These are phyloP conservation scores for Erythrobasidium hasegawianum DNA, from an alignment of 1,284 basidiomycete species.

Conservation along the genomic window DNA sequence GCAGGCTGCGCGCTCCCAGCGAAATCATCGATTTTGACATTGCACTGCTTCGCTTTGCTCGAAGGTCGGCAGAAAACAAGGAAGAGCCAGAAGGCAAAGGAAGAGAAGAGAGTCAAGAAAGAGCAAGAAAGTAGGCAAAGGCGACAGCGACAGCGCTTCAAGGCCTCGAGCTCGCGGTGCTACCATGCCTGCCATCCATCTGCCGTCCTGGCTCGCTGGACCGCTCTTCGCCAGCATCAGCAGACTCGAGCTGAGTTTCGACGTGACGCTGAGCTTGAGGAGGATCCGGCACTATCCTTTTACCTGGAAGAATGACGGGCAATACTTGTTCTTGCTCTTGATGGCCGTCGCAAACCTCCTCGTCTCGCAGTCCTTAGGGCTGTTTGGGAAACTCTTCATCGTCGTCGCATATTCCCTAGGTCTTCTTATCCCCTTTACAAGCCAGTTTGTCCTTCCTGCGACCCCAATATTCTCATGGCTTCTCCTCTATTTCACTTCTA, in stretches of 20 bases:
- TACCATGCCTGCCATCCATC: constrained; percentile 23
- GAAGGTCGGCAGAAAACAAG: too few species aligned
- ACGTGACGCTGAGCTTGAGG: constrained; percentile 20
- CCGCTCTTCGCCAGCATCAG: constrained; percentile 25
- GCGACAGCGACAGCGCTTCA: too few species aligned
- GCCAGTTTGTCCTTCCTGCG: constrained; percentile 87
- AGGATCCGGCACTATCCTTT: constrained; percentile 17
- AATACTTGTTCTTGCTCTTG: constrained; percentile 28
- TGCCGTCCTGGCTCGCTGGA: constrained; percentile 26
- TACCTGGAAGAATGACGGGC: constrained; percentile 34
- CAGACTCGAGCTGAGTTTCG: constrained; percentile 29
- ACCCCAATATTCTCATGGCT: constrained; percentile 72
- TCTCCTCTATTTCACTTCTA: constrained; percentile 76
- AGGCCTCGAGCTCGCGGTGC: too few species aligned
- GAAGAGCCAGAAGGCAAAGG: too few species aligned
- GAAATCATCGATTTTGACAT: too few species aligned
- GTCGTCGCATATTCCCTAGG: constrained; percentile 27
- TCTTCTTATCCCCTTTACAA: constrained; percentile 78
- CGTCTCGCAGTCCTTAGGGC: constrained; percentile 16
- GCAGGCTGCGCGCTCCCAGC: too few species aligned
- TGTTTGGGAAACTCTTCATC: constrained; percentile 24
- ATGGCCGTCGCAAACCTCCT: constrained; percentile 31
- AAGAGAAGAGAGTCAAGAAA: too few species aligned
- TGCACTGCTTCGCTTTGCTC: too few species aligned
- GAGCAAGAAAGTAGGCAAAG: too few species aligned